Percentiles rank a stretch among this genome's conserved stretches.
These are phyloP conservation scores for Polyplosphaeria fusca DNA, from an alignment of 495 filamentous ascomycete species.

Conservation along the genomic window DNA sequence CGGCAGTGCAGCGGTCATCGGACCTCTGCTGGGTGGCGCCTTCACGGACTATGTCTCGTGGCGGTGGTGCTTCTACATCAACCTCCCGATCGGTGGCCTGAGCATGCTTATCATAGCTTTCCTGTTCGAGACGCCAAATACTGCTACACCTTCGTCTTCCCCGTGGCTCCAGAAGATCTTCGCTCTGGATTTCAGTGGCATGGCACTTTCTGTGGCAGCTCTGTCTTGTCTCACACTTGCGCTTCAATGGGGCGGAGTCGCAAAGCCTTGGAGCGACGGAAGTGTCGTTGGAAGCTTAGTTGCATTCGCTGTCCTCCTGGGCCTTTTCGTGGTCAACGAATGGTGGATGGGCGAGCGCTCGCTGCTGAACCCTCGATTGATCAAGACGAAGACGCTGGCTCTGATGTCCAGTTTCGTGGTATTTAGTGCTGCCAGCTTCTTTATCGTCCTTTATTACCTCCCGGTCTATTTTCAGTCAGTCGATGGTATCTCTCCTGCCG, in stretches of 20 bases:
- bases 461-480: constrained; percentile 41
- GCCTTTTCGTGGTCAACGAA: constrained; percentile 22
- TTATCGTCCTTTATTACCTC: constrained; percentile 35
- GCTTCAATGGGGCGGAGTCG: constrained; percentile 36
- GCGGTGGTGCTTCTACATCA: constrained; percentile 53
- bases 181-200: constrained; percentile 33
- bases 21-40: constrained; percentile 41
- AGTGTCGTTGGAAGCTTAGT: constrained; percentile 50
- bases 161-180: constrained; percentile 33
- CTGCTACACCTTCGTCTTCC: constrained; percentile 26
- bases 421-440: background rate
- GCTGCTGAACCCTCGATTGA: background rate
- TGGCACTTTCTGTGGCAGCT: constrained; percentile 24
- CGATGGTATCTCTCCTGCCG: constrained; percentile 13
- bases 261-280: constrained; percentile 35
- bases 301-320: constrained; percentile 34
- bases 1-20: constrained; percentile 43
- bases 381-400: background rate
- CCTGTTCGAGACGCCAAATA: constrained; percentile 40
- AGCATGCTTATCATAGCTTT: constrained; percentile 43
- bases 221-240: constrained; percentile 31
- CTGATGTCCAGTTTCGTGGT: background rate
- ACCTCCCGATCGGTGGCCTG: constrained; percentile 51
- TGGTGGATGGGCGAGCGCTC: constrained; percentile 23
- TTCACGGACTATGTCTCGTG: constrained; percentile 40